These are phyloP conservation scores for Globisporangium alternatum DNA, from an alignment of 352 stramenopile species.

Conservation along the genomic window DNA sequence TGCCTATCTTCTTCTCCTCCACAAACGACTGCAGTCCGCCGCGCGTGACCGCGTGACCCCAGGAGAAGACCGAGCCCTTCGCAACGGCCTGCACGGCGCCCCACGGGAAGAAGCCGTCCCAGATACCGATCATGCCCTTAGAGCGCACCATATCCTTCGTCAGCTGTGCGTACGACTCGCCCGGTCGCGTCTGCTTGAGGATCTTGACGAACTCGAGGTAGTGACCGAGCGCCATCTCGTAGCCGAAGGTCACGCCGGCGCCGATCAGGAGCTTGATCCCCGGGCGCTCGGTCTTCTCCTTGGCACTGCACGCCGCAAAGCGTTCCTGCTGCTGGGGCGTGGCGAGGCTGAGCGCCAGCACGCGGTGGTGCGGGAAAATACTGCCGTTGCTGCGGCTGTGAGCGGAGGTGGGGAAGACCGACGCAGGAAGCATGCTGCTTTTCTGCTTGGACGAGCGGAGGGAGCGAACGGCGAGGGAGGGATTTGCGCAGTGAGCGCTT, in stretches of 20 bases:
- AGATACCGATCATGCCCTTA: conserved; percentile 89
- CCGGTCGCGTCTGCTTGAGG: conserved; percentile 87
- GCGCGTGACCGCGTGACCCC: conserved; percentile 78
- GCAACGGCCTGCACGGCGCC: conserved; percentile 85
- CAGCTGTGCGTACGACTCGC: conserved; percentile 77
- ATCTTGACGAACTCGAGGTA: conserved; percentile 95
- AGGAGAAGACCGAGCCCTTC: conserved; percentile 91
- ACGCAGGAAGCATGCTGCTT: conserved; percentile 11
- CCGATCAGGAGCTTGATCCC: conserved; percentile 83
- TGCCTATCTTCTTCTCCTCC: conserved; percentile 47
- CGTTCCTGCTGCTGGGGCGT: conserved; percentile 12
- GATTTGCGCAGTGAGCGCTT: neutral
- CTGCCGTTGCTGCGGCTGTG: neutral
- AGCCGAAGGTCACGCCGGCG: conserved; percentile 81
- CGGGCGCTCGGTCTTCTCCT: conserved; percentile 43
- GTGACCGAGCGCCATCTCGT: conserved; percentile 88
- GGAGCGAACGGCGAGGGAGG: too few species aligned
- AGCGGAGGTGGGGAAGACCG: conserved; percentile 10
- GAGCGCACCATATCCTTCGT: conserved; percentile 80
- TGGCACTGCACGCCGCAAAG: conserved; percentile 9
- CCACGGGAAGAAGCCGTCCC: conserved; percentile 94
- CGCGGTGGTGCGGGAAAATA: conserved; percentile 5
- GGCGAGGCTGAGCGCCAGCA: conserved; percentile 23
- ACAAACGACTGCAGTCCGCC: conserved; percentile 59
- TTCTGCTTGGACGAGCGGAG: neutral